Conservation (phyloP, 768 basidiomycete species). For the Coprinopsis strossmayeri region DNA sequence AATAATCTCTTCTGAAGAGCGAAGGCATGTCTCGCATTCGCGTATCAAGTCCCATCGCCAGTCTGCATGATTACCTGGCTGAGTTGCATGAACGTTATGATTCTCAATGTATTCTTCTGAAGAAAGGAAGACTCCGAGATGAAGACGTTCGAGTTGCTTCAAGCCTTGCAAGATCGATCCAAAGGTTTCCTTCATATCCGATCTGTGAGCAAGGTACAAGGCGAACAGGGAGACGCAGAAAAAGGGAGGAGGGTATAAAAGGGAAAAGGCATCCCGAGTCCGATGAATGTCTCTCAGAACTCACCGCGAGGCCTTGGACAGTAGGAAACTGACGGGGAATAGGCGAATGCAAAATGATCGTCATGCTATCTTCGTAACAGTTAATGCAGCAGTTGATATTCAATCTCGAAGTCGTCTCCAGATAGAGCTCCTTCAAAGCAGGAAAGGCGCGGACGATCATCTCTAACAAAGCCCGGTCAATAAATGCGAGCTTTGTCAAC, state of each 20-base stretch:
- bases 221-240: too few species aligned
- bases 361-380: conserved; percentile 59
- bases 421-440: conserved; percentile 37
- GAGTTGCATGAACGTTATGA: conserved; percentile 36
- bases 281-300: not conserved
- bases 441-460: conserved; percentile 43
- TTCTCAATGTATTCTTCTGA: conserved; percentile 13
- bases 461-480: conserved; percentile 43
- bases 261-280: not conserved
- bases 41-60: not conserved
- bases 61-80: conserved; percentile 21
- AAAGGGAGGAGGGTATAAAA: not conserved
- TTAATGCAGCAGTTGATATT: conserved; percentile 52
- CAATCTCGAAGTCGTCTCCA: conserved; percentile 56
- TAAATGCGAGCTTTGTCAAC: conserved; percentile 49
- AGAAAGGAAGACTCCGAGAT: conserved; percentile 8
- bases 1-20: conserved; percentile 9
- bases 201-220: too few species aligned
- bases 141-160: not conserved
- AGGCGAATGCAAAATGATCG: conserved; percentile 52
- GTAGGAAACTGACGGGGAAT: conserved; percentile 44
- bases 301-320: conserved; percentile 42
- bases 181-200: not conserved
- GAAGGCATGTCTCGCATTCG: not conserved
- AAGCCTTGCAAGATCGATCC: conserved; percentile 1